Base-by-base conservation (phyloP, 768 basidiomycete genomes). In the Lentinula lateritia region DNA sequence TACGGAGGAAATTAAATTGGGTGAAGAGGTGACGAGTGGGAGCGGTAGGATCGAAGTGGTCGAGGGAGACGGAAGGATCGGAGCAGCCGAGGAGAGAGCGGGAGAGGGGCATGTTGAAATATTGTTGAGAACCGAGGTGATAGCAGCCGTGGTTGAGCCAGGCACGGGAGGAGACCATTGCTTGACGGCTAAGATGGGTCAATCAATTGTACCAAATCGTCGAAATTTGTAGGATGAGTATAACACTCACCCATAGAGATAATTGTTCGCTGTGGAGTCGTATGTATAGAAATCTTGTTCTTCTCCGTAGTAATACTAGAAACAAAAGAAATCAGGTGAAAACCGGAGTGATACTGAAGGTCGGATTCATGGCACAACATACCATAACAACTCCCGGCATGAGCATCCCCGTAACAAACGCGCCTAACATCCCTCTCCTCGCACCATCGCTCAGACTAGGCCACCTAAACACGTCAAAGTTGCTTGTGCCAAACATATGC, bases 81-180 rank as follows among this genome's bases (percentile, higher is more conserved):
- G 88, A 67, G 71, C 95, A 97, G 50, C 93, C 95, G 16, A 93
- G 76, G 36, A 93, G 70, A 2, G 90, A 75, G 66, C 85, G 86
- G 59, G 90, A 88, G 65, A 95, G 79, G 1, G 90, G 90, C 84
- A 95, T 91, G 74, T 96, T 94, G 81, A 90, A 97, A 76, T 95
- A 97, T 69, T 96, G 95, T 63, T 83, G 80, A 7, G 95, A 96
- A 10, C 95, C 95, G 38, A 96, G 84, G 50, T 79, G 80, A 72
- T 97, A 97, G 73, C 95, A 97, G 5, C 94, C 94, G 69, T 97
- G 95, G 38, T 90, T 85, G 69, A 93, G 89, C 95, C 95, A 97
- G 4, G 94, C 94, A 54, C 76, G 83, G 71, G 80, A 90, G 62
- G 83, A 80, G 55, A 88, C 81, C 95, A 97, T 97, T 15, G 93